Evolutionary conservation across 139 green algal genomes (phyloP).

Genomic region (Tetradesmus lagerheimii): DNA sequence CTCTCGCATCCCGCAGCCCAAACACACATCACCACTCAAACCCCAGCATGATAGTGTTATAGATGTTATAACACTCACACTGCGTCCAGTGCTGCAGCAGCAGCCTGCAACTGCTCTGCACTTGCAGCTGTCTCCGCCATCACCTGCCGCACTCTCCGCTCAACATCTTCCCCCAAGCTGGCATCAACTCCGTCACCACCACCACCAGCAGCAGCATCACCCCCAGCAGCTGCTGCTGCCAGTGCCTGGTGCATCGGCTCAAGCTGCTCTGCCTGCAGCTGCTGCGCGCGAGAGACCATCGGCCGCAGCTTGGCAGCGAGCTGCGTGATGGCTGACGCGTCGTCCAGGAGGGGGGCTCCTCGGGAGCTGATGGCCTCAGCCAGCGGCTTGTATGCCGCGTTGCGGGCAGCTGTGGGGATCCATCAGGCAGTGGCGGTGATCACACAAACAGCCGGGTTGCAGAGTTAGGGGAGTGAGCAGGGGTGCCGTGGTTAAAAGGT

Average conservation of each 20-base stretch:
- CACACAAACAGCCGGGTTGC: not conserved
- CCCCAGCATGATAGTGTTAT: too few relatives aligned
- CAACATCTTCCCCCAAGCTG: not conserved
- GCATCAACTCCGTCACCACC: not conserved
- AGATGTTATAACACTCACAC: not conserved
- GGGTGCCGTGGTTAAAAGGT: too few relatives aligned
- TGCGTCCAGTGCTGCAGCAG: not conserved
- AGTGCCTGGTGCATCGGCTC: not conserved
- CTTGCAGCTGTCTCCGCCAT: conserved; percentile 2
- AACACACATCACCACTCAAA: too few relatives aligned
- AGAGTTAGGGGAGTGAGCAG: not conserved
- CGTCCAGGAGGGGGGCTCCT: not conserved
- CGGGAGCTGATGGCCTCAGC: not conserved
- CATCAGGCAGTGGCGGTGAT: not conserved
- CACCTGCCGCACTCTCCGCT: not conserved
- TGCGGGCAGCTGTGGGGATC: not conserved
- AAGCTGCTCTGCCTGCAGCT: conserved; percentile 1
- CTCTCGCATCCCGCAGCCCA: too few relatives aligned
- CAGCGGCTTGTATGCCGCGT: conserved; percentile 18
- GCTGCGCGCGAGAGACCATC: conserved; percentile 13
- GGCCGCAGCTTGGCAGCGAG: not conserved
- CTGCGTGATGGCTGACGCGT: not conserved
- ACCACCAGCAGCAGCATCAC: not conserved
- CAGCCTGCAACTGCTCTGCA: conserved; percentile 31
- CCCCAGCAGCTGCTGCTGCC: conserved; percentile 1